A percentile compares a stretch with the other conserved stretches of the same genome.
These are phyloP conservation scores for Ophiorrhiza pumila DNA, from an alignment of 257 asterid species.

Conservation along the genomic window DNA sequence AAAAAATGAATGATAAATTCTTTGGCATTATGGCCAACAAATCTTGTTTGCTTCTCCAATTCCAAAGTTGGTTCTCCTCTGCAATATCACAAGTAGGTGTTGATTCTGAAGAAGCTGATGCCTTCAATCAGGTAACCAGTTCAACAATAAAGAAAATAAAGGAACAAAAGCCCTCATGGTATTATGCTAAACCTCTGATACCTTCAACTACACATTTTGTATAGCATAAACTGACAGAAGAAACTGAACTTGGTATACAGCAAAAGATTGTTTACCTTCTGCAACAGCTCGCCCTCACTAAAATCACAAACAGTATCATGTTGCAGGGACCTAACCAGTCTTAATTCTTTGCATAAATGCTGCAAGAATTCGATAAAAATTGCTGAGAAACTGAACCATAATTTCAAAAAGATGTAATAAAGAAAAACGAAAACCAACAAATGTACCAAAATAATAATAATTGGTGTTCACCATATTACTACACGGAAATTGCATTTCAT, in stretches of 20 bases:
- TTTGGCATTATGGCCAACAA: too few relatives aligned
- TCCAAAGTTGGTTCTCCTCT: constrained; percentile 32
- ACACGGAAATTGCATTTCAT: too few relatives aligned
- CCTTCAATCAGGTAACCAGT: constrained; percentile 27
- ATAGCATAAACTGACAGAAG: background rate
- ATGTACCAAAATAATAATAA: too few relatives aligned
- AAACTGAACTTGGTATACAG: background rate
- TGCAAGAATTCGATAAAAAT: constrained; percentile 32
- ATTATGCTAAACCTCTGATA: background rate
- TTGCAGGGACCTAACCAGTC: constrained; percentile 53
- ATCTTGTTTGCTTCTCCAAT: constrained; percentile 32
- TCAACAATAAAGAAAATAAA: background rate
- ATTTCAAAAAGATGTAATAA: background rate
- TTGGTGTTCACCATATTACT: too few relatives aligned
- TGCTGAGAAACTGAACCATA: constrained; percentile 12
- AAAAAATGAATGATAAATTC: background rate
- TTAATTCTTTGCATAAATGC: constrained; percentile 83
- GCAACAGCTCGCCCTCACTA: constrained; percentile 42
- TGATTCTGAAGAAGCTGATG: constrained; percentile 23
- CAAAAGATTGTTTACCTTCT: constrained; percentile 41
- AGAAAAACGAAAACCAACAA: too few relatives aligned
- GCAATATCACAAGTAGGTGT: constrained; percentile 27
- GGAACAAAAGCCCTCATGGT: background rate
- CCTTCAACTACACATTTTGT: background rate
- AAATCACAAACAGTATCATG: constrained; percentile 62